phyloP scores from a whole-genome alignment of 345 rosid genomes.

The Bruguiera gymnorhiza region DNA sequence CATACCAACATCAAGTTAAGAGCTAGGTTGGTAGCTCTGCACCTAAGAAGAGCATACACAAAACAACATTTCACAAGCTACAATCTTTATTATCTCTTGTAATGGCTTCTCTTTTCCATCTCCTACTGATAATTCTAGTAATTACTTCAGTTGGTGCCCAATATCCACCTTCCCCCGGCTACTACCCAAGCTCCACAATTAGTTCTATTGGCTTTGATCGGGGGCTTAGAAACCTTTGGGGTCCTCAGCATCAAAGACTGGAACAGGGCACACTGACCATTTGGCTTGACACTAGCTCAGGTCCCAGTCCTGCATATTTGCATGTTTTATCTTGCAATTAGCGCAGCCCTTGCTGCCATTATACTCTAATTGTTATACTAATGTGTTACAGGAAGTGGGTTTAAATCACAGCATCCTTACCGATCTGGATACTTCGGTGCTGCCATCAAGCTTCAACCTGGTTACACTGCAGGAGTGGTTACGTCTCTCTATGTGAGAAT shows the following conservation, averaged over 20 bases:
- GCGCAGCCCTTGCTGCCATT: neutral
- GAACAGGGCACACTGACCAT: conserved; percentile 58
- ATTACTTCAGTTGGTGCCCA: conserved; percentile 32
- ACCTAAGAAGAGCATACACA: neutral
- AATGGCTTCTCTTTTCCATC: conserved; percentile 40
- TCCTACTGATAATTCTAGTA: conserved; percentile 24
- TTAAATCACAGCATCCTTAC: conserved; percentile 63
- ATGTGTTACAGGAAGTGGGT: conserved; percentile 75
- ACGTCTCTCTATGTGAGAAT: conserved; percentile 70
- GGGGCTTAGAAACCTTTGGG: conserved; percentile 68
- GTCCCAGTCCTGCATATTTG: conserved; percentile 21
- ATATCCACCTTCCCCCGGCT: conserved; percentile 81
- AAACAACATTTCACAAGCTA: neutral
- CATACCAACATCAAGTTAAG: conserved; percentile 7
- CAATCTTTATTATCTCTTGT: neutral
- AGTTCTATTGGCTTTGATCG: conserved; percentile 46
- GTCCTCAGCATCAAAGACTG: conserved; percentile 71
- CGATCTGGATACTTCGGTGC: conserved; percentile 84
- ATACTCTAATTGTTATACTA: neutral
- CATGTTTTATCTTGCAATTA: neutral
- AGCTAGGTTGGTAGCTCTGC: neutral
- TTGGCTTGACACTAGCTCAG: conserved; percentile 72
- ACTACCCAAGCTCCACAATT: conserved; percentile 58
- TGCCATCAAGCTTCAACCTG: conserved; percentile 76
- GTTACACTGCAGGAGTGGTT: conserved; percentile 91